Conservation (phyloP, 1,284 basidiomycete genomes). For the Pseudozyma thailandica region DNA sequence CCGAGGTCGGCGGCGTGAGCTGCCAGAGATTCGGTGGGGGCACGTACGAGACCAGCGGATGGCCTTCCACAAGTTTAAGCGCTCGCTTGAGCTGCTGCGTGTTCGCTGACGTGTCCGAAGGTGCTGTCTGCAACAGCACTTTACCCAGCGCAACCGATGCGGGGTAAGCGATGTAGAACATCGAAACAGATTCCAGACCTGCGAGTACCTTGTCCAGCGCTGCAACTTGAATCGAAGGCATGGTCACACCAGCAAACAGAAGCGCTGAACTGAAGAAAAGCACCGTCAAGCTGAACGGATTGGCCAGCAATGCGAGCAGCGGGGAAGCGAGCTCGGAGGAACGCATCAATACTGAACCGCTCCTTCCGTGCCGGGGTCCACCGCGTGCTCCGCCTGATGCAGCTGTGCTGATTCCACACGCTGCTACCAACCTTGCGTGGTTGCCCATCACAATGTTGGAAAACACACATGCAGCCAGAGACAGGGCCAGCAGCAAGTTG, state of each 20-base stretch:
- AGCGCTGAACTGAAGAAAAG: constrained; percentile 62
- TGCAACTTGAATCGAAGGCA: constrained; percentile 62
- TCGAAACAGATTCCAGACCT: constrained; percentile 59
- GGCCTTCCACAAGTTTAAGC: constrained; percentile 56
- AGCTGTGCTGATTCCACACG: constrained; percentile 63
- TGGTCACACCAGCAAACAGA: constrained; percentile 50
- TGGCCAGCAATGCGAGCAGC: constrained; percentile 54
- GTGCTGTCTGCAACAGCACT: constrained; percentile 64
- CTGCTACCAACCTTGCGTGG: constrained; percentile 60
- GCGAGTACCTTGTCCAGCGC: constrained; percentile 67
- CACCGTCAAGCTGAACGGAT: constrained; percentile 64
- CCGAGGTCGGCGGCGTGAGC: constrained; percentile 60
- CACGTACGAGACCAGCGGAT: constrained; percentile 57
- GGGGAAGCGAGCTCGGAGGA: constrained; percentile 51
- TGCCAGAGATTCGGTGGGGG: constrained; percentile 63
- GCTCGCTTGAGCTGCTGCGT: constrained; percentile 50
- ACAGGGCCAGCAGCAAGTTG: constrained; percentile 39
- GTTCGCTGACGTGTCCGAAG: constrained; percentile 21
- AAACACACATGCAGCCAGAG: constrained; percentile 48
- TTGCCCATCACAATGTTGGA: constrained; percentile 61
- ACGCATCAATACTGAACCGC: constrained; percentile 54
- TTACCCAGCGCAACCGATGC: constrained; percentile 61
- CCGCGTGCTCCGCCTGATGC: constrained; percentile 41
- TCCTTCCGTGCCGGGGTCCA: constrained; percentile 41
- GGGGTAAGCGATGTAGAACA: constrained; percentile 63